Evolutionary conservation across 495 filamentous ascomycete species (phyloP).

Genomic region (Pyrenopolyporus hunteri): DNA sequence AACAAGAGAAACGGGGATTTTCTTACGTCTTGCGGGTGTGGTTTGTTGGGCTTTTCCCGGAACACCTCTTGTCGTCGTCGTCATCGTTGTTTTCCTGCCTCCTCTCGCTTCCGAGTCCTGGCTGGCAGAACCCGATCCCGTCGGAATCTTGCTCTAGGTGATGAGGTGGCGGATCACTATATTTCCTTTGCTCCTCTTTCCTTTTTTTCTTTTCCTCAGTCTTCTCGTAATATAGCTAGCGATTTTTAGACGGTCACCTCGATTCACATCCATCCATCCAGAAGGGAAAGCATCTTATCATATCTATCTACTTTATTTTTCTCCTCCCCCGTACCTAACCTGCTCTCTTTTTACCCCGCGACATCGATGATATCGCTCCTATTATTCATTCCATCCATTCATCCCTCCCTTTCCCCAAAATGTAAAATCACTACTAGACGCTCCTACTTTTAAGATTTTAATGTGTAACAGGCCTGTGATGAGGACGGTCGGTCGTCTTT

Average conservation of each 20-base stretch:
- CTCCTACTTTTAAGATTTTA: constrained; percentile 8
- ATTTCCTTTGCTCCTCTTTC: background rate
- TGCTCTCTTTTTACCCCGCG: background rate
- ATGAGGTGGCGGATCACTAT: constrained; percentile 6
- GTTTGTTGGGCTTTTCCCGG: constrained; percentile 12
- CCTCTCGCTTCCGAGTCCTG: background rate
- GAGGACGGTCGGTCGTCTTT: background rate
- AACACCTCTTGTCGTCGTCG: constrained; percentile 15
- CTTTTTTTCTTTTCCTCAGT: constrained; percentile 14
- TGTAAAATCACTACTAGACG: constrained; percentile 15
- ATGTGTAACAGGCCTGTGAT: constrained; percentile 12
- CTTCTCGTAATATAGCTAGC: constrained; percentile 34
- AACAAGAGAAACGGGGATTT: constrained; percentile 8
- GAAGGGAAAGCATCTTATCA: constrained; percentile 26
- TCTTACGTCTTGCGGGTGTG: constrained; percentile 13
- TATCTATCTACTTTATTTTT: constrained; percentile 3
- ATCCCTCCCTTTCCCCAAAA: background rate
- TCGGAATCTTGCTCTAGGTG: constrained; percentile 6
- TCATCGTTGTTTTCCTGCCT: constrained; percentile 2
- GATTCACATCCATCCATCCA: constrained; percentile 34
- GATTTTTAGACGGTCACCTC: constrained; percentile 36
- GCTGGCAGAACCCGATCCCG: constrained; percentile 8
- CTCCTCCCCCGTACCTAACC: background rate
- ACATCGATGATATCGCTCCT: background rate
- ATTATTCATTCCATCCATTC: constrained; percentile 4